A percentile compares a stretch with the other conserved stretches of the same genome.
phyloP scores from a whole-genome alignment of 2,329 filamentous ascomycete genomes.

The Venturia effusa region DNA sequence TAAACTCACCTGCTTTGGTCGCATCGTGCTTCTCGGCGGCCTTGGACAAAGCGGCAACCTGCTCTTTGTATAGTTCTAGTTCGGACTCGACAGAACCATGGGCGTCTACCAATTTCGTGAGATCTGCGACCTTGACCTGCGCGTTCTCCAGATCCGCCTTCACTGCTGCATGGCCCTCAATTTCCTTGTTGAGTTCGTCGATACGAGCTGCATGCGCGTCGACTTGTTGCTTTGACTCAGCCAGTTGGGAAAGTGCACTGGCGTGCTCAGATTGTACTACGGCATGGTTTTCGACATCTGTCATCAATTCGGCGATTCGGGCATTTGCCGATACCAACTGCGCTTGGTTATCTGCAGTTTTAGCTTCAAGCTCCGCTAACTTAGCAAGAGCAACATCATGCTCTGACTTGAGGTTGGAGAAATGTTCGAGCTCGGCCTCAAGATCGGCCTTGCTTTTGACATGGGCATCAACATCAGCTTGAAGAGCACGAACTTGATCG shows the following conservation, averaged over 20 bases:
- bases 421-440: neutral
- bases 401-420: neutral
- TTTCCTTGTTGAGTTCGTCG: conserved; percentile 2
- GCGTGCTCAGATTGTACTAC: neutral
- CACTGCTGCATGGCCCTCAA: conserved; percentile 1
- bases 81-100: conserved; percentile 1
- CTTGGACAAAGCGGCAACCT: conserved; percentile 3
- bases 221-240: conserved; percentile 5
- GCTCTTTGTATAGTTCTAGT: neutral
- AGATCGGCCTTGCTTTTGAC: conserved; percentile 3
- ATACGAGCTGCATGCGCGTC: conserved; percentile 5
- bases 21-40: conserved; percentile 1
- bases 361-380: neutral
- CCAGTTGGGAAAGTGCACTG: neutral
- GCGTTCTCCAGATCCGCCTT: conserved; percentile 7
- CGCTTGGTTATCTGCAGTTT: neutral
- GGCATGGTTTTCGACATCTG: neutral
- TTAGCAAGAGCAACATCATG: neutral
- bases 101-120: neutral
- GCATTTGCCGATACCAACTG: neutral
- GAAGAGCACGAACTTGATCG: conserved; percentile 1
- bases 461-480: conserved; percentile 1
- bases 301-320: conserved; percentile 1
- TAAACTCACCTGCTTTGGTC: neutral
- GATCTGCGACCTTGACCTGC: conserved; percentile 4